These are phyloP conservation scores for Schwanniomyces sp. DNA, from an alignment of 805 yeast species.

Conservation along the genomic window DNA sequence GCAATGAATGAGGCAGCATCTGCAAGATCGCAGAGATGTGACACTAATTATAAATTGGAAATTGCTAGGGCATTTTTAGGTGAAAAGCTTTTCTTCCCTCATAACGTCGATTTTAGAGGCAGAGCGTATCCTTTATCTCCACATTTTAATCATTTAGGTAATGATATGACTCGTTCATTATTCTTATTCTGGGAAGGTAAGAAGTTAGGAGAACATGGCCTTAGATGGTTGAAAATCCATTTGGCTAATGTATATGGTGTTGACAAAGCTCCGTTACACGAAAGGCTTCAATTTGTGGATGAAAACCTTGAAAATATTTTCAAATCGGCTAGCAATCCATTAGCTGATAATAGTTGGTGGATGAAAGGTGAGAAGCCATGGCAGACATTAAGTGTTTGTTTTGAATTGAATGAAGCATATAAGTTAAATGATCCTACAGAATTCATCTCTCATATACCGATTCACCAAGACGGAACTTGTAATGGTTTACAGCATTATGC, in stretches of 20 bases:
- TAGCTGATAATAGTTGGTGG: slow-evolving; percentile 64
- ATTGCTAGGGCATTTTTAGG: slow-evolving; percentile 90
- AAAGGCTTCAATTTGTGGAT: slow-evolving; percentile 60
- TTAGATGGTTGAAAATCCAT: slow-evolving; percentile 76
- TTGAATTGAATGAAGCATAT: slow-evolving; percentile 63
- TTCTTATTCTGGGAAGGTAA: slow-evolving; percentile 78
- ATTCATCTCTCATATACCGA: slow-evolving; percentile 69
- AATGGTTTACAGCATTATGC: slow-evolving; percentile 87
- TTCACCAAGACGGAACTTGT: slow-evolving; percentile 87
- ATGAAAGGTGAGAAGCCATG: slow-evolving; percentile 75
- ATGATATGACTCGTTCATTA: slow-evolving; percentile 72
- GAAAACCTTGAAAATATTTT: slow-evolving; percentile 53
- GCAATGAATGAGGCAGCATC: slow-evolving; percentile 61
- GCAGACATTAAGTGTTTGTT: slow-evolving; percentile 74
- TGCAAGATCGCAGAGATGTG: slow-evolving; percentile 86
- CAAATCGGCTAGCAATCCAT: slow-evolving; percentile 65
- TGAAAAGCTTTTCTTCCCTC: slow-evolving; percentile 75
- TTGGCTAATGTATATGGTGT: slow-evolving; percentile 71
- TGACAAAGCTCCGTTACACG: slow-evolving; percentile 68
- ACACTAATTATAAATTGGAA: slow-evolving; percentile 88
- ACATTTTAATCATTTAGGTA: slow-evolving; percentile 78
- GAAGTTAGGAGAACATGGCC: slow-evolving; percentile 60
- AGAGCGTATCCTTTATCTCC: slow-evolving; percentile 83
- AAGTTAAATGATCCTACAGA: slow-evolving; percentile 63
- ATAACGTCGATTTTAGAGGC: slow-evolving; percentile 79